Conservation (phyloP, 2,329 filamentous ascomycete genomes). For the Sarocladium kiliense region DNA sequence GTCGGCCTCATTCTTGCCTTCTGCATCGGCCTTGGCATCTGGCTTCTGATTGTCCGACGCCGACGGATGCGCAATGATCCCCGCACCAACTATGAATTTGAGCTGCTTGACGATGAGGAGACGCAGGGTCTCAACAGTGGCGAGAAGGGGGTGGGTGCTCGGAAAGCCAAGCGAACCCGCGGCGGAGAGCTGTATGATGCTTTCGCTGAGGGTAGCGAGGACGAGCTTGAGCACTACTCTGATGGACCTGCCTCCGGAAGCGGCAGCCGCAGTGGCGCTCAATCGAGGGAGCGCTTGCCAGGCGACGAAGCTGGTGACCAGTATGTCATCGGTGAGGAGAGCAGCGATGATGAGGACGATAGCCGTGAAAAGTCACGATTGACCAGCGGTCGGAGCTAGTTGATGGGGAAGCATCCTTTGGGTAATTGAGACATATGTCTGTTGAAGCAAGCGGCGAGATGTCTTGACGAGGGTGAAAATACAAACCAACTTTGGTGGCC, state of each 20-base stretch:
- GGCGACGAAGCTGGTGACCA: slow-evolving; percentile 34
- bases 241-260: slow-evolving; percentile 11
- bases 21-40: slow-evolving; percentile 73
- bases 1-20: slow-evolving; percentile 81
- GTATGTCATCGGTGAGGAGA: slow-evolving; percentile 47
- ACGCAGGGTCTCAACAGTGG: slow-evolving; percentile 46
- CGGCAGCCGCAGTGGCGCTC: slow-evolving; percentile 4
- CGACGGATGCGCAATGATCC: slow-evolving; percentile 69
- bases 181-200: slow-evolving; percentile 96
- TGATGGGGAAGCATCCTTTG: not conserved
- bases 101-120: slow-evolving; percentile 82
- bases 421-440: not conserved
- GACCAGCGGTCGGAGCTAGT: not conserved
- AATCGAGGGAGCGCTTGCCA: slow-evolving; percentile 23
- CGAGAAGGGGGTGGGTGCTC: slow-evolving; percentile 37
- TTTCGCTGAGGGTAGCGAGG: slow-evolving; percentile 80
- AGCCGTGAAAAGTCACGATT: slow-evolving; percentile 12
- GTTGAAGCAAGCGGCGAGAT: not conserved
- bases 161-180: slow-evolving; percentile 47
- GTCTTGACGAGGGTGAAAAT: not conserved
- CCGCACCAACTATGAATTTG: slow-evolving; percentile 87
- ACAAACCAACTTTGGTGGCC: no score
- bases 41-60: slow-evolving; percentile 74
- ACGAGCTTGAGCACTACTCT: slow-evolving; percentile 49
- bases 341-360: slow-evolving; percentile 33